Base-by-base conservation (phyloP, 2,329 filamentous ascomycete genomes). In the Aureobasidium sp. region DNA sequence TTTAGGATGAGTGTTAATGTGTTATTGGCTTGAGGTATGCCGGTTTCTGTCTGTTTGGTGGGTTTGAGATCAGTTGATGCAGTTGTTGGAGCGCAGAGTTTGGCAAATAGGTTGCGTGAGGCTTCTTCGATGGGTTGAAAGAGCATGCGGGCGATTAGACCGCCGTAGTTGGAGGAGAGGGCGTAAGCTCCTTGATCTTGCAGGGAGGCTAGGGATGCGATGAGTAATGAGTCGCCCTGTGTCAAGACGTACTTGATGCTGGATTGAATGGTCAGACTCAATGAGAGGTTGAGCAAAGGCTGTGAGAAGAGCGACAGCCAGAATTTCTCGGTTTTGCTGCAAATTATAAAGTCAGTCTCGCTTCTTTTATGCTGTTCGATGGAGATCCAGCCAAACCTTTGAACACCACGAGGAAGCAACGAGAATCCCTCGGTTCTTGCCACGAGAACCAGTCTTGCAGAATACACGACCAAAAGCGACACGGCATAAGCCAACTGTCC, bases 91-190 rank as follows among this genome's bases (percentile, higher is more conserved):
- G 67, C 60, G 19, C 96, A 81, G 1, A 95, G 74, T 29, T 86
- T 86, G 49, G 89, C 90, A 63, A 97, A 96, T 65, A 95, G 84
- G 64, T 85, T 90, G 34, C 94, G 85, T 58, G 86, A 90, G 66
- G 86, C 91, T 70, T 98, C 94, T 69, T 98, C 93, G 56, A 98
- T 82, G 6, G 93, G 94, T 64, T 97, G 93, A 67, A 98, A 91
- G 47, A 98, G 73, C 58, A 97, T 81, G 3, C 93, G 81, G 0
- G 93, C 93, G 24, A 95, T 73, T 0, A 98, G 79, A 2, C 90
- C 88, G 19, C 93, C 93, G 66, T 77, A 98, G 69, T 97, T 98
- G 62, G 90, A 90, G 49, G 91, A 93, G 4, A 98, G 78, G 0
- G 90, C 89, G 65, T 97, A 98, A 30, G 89, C 83, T 12, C 93